phyloP scores from a whole-genome alignment of 1,139 yeast species.

The Meyerozyma carpophila region DNA sequence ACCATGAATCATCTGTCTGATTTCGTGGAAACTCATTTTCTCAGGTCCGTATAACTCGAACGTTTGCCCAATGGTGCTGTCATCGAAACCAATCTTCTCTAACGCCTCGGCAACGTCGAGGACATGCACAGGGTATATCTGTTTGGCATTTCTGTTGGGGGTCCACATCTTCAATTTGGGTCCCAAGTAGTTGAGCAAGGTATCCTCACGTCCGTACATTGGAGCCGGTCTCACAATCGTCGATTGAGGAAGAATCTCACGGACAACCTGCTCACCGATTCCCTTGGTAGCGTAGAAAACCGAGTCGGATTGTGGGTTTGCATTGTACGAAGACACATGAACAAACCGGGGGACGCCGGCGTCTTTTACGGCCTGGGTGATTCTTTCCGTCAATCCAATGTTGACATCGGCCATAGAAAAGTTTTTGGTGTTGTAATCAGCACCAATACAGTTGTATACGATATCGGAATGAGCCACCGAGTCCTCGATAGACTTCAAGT shows the following conservation, averaged over 20 bases:
- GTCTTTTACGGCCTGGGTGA: slow-evolving; percentile 68
- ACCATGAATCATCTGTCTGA: slow-evolving; percentile 66
- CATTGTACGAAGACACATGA: slow-evolving; percentile 80
- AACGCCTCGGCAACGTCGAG: slow-evolving; percentile 75
- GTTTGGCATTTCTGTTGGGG: slow-evolving; percentile 61
- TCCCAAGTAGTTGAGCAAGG: slow-evolving; percentile 60
- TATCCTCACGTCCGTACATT: slow-evolving; percentile 73
- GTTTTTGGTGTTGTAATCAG: slow-evolving; percentile 74
- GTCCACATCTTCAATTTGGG: slow-evolving; percentile 55
- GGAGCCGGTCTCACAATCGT: slow-evolving; percentile 87
- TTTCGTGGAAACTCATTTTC: slow-evolving; percentile 55
- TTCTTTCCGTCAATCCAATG: slow-evolving; percentile 72
- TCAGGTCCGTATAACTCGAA: slow-evolving; percentile 77
- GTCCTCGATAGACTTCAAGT: slow-evolving; percentile 70
- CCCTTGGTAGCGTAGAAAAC: slow-evolving; percentile 78
- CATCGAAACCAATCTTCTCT: slow-evolving; percentile 77
- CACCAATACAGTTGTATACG: slow-evolving; percentile 76
- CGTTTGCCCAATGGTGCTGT: slow-evolving; percentile 70
- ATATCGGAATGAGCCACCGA: slow-evolving; percentile 79
- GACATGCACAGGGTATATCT: slow-evolving; percentile 70
- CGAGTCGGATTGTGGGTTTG: slow-evolving; percentile 63
- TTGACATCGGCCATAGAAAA: slow-evolving; percentile 80
- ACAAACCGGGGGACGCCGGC: slow-evolving; percentile 71
- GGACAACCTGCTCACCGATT: slow-evolving; percentile 67
- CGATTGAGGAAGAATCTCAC: slow-evolving; percentile 63